Evolutionary conservation across 495 filamentous ascomycete genomes (phyloP), one percentile per base, ranked within the genome.

Genomic region (Podospora tetraspora): DNA sequence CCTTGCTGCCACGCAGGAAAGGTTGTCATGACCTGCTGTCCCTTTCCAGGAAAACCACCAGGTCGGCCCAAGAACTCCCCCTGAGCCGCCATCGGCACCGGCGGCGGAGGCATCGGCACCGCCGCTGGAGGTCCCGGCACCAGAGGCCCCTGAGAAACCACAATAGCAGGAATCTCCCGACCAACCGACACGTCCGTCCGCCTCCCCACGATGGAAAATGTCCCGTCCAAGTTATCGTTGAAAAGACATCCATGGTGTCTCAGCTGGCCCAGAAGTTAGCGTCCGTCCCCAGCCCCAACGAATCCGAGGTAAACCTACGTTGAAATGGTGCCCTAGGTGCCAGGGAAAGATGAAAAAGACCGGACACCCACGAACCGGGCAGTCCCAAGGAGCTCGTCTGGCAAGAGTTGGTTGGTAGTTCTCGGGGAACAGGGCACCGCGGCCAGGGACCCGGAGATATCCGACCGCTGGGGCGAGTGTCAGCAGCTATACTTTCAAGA

Each of bases 221-320:
- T 64, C 0, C 72, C 72, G 23, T 74, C 66, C 0, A 30, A 10
- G 64, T 74, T 69, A 13, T 76, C 74, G 22, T 76, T 74, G 29
- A 74, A 52, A 0, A 73, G 61, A 52, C 61, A 59, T 0, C 64
- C 69, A 2, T 69, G 66, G 57, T 76, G 74, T 19, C 59, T 19
- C 5, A 59, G 12, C 72, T 72, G 21, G 21, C 24, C 56, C 25
- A 27, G 27, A 0, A 3, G 0, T 24, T 16, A 0, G 22, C 13
- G 7, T 30, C 22, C 5, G 1, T 0, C 29, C 16, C 30, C n/a
- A 19, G 25, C 21, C n/a, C 1, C n/a, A 30, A 57, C 32, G 2
- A 43, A 6, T 0, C 57, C 13, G 34, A 12, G 57, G 8, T 13
- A 4, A 30, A 65, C 61, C n/a, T 62, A 74, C 70, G 30, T 58